Evolutionary conservation across 1,284 basidiomycete genomes (phyloP), one percentile per base, ranked within the genome.

Genomic region (Hypsizygus ulmarius): DNA sequence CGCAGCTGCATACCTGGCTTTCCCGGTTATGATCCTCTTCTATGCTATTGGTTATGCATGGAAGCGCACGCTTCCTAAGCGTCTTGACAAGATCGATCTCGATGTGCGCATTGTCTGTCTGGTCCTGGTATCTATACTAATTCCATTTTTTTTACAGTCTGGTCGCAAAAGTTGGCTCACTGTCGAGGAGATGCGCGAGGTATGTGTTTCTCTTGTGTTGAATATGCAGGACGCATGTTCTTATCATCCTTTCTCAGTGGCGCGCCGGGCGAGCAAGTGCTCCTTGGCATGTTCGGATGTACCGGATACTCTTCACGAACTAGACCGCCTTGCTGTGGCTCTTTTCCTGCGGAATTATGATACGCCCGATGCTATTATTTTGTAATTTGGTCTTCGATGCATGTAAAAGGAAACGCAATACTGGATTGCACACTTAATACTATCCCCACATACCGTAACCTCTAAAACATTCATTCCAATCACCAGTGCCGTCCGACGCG

Each of bases 81-180:
- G 64, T 2, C 63, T 68, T 0, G 52, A 59, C 27, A 64, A 71
- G 39, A 74, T 74, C 38, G 67, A 74, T 43, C 63, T 74, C 38
- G 71, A 73, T 43, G 64, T 65, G 39, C 33, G 65, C 55, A 28
- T 39, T 39, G 19, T 10, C 15, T 25, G 7, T 8, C 27, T 43
- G 6, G 15, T 16, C 32, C 29, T 10, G 8, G 28, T 9, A 28
- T 15, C n/a, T 10, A 32, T 29, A 15, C 25, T 36, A 21, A 36
- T 39, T 11, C 43, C 15, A 8, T 39, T 25, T 44, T n/a, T 15
- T 25, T 41, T 42, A 33, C 38, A 67, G 63, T 63, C 71, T 56
- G 71, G 70, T 39, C 69, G 72, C 46, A 72, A 71, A 62, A 67
- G 65, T 55, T 72, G 69, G 68, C 58, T 69, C 28, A 72, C 70